These are phyloP conservation scores for Stentor roeselii DNA, from an alignment of 73 alveolate genomes.

Conservation along the genomic window DNA sequence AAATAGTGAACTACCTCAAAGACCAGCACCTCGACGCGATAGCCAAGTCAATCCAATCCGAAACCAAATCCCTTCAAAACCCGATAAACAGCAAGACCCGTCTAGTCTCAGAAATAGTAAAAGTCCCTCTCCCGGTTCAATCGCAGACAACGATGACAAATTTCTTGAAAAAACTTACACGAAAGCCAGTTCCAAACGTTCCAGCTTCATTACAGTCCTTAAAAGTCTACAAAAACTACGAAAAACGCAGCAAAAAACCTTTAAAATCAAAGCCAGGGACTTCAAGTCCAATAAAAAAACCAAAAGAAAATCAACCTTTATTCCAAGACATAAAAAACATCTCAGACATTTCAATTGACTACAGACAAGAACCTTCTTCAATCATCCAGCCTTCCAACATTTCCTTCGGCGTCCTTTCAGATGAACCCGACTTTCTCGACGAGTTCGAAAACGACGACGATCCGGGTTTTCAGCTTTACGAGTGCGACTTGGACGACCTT, in stretches of 20 bases:
- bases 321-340: background rate
- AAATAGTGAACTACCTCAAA: background rate
- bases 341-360: background rate
- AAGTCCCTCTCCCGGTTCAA: background rate
- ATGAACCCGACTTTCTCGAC: conserved; percentile 42
- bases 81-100: background rate
- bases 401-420: background rate
- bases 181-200: background rate
- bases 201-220: background rate
- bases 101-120: background rate
- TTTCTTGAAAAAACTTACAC: background rate
- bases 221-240: background rate
- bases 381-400: conserved; percentile 16
- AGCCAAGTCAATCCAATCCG: background rate
- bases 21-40: conserved; percentile 18
- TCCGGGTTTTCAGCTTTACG: conserved; percentile 94
- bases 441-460: conserved; percentile 98
- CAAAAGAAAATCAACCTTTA: background rate
- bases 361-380: conserved; percentile 5
- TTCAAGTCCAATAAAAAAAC: background rate
- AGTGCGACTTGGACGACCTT: conserved; percentile 86
- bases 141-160: background rate
- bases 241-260: background rate
- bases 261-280: background rate
- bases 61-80: background rate